Evolutionary conservation across 352 stramenopile genomes (phyloP), one percentile per base, ranked within the genome.

Genomic region (Pythium myriotylum): DNA sequence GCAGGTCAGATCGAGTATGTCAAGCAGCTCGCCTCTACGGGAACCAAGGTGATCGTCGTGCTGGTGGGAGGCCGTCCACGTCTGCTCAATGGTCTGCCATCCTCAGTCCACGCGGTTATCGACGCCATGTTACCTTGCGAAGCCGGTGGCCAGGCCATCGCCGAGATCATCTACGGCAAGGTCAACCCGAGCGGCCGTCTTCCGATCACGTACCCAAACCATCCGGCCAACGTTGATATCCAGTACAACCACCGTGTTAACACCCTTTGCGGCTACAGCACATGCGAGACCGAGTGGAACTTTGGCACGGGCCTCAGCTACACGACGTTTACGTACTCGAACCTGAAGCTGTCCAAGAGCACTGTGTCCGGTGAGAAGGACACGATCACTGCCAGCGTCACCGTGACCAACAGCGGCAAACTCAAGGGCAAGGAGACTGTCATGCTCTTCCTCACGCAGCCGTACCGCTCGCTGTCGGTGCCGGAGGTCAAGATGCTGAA

Each of bases 111-210:
- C 53, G 90, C 83, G 33, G 72, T 97, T 16, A 66, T 97, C 19
- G 73, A 94, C 52, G 87, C 74, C 4, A 86, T 94, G 67, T 72
- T 97, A 0, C 84, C 87, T 0, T 84, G 90, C 12, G 82, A 92
- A 24, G 62, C 82, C 16, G 88, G 89, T 16, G 89, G 89, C 0
- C 80, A 91, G 49, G 88, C 86, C 8, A 84, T 94, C 48, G 83
- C 86, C 2, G 84, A 96, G 54, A 85, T 96, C 49, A 32, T 96
- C 13, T 90, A 86, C 46, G 89, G 89, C 6, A 49, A 73, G 9
- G 75, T 88, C 26, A 95, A 94, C 65, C 88, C 88, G n/a, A 95
- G 84, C 33, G 89, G 89, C 0, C 61, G 76, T 29, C 65, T 96
- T 12, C 84, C 88, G 13, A 79, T 96, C 55, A 96, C 86, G 17